A percentile compares a stretch with the other conserved stretches of the same genome.
These are phyloP conservation scores for Colletotrichum cereale DNA, from an alignment of 2,329 filamentous ascomycete species.

Conservation along the genomic window DNA sequence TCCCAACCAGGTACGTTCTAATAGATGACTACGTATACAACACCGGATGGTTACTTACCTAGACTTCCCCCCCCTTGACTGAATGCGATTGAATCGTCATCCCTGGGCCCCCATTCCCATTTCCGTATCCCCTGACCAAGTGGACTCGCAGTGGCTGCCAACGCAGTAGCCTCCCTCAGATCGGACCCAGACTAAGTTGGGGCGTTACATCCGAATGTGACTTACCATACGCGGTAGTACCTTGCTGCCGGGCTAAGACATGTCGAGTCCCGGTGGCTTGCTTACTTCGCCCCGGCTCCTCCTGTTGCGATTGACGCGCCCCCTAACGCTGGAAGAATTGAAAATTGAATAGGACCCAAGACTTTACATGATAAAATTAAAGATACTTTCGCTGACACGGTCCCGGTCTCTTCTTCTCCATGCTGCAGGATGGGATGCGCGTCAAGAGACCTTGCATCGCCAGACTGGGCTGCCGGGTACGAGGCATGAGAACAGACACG, in stretches of 20 bases:
- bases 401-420: not conserved
- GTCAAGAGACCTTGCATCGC: not conserved
- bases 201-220: constrained; percentile 29
- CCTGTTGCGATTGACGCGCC: not conserved
- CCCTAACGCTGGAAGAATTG: not conserved
- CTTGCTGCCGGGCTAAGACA: not conserved
- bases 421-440: not conserved
- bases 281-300: not conserved
- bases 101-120: constrained; percentile 18
- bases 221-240: not conserved
- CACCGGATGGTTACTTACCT: not conserved
- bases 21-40: not conserved
- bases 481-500: not conserved
- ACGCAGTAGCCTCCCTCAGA: constrained; percentile 24
- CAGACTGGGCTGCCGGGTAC: not conserved
- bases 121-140: constrained; percentile 8
- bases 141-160: constrained; percentile 7
- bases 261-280: not conserved
- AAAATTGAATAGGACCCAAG: not conserved
- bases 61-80: not conserved
- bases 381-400: not conserved
- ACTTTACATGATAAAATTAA: not conserved
- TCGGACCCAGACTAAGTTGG: constrained; percentile 18
- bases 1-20: not conserved
- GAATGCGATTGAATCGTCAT: constrained; percentile 14